These are phyloP conservation scores for Gossypium mustelinum DNA, from an alignment of 345 rosid species.

Conservation along the genomic window DNA sequence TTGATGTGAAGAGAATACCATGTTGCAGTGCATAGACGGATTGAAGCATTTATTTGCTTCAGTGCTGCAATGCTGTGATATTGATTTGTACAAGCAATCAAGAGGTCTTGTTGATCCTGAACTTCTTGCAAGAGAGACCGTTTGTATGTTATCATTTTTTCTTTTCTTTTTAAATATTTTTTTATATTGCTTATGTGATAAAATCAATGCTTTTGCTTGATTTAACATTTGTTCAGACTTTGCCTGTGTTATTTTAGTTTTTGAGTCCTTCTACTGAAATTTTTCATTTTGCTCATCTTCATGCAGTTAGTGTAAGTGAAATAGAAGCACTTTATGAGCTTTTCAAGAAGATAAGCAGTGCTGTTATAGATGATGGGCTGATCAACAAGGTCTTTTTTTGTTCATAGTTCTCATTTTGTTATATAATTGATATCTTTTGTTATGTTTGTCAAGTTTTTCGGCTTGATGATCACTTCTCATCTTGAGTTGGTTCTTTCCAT, in stretches of 20 bases:
- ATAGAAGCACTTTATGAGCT: conserved; percentile 98
- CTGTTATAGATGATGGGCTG: conserved; percentile 93
- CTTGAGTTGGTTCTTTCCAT: background rate
- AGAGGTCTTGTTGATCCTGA: conserved; percentile 93
- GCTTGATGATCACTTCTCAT: conserved; percentile 5
- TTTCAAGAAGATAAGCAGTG: conserved; percentile 98
- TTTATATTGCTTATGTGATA: background rate
- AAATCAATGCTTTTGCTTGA: background rate
- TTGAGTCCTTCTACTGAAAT: conserved; percentile 16
- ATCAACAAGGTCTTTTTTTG: conserved; percentile 70
- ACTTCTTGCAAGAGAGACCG: conserved; percentile 91
- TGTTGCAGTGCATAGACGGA: conserved; percentile 89
- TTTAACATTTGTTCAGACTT: background rate
- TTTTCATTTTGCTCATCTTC: conserved; percentile 17
- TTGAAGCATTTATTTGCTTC: conserved; percentile 54
- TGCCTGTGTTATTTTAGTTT: background rate
- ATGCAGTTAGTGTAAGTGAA: conserved; percentile 97
- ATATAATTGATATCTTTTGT: background rate
- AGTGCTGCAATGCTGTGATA: conserved; percentile 72
- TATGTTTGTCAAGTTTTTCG: conserved; percentile 4
- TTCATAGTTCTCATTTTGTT: background rate
- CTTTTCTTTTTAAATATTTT: conserved; percentile 2
- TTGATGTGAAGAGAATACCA: conserved; percentile 59
- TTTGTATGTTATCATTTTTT: conserved; percentile 52
- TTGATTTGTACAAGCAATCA: conserved; percentile 65